A percentile compares a stretch with the other conserved stretches of the same genome.
Conservation (phyloP, 2,329 filamentous ascomycete species). For the Neofusicoccum laricinum region DNA sequence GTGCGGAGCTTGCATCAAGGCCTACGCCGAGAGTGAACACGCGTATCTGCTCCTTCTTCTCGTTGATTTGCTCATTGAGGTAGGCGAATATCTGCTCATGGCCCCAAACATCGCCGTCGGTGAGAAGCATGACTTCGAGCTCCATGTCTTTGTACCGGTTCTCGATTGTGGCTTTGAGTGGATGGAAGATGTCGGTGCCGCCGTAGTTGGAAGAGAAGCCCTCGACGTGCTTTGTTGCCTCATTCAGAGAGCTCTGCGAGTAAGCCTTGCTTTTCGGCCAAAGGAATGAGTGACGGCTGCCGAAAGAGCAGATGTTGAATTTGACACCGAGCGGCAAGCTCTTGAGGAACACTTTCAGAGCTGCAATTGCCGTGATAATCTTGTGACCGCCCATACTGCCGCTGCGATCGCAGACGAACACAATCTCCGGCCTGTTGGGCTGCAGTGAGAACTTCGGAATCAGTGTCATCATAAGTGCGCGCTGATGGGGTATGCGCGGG, state of each 20-base stretch:
- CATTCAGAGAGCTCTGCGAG: constrained; percentile 42
- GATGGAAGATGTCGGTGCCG: constrained; percentile 53
- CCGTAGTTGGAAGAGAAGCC: constrained; percentile 48
- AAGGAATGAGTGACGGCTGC: constrained; percentile 45
- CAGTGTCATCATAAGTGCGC: constrained; percentile 67
- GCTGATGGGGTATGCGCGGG: constrained; percentile 57
- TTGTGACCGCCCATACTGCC: constrained; percentile 58
- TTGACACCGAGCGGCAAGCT: constrained; percentile 61
- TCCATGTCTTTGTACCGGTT: constrained; percentile 46
- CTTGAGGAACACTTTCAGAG: constrained; percentile 63
- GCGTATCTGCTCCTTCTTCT: constrained; percentile 45
- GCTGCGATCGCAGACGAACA: constrained; percentile 71
- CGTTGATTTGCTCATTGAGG: constrained; percentile 43
- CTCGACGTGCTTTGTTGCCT: constrained; percentile 44
- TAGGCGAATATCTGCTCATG: constrained; percentile 49
- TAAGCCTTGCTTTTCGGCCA: constrained; percentile 50
- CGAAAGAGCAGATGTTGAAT: constrained; percentile 72
- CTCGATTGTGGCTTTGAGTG: constrained; percentile 47
- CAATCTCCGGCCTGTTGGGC: constrained; percentile 57
- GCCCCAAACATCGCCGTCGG: constrained; percentile 55
- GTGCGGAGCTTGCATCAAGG: constrained; percentile 50
- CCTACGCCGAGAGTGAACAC: constrained; percentile 61
- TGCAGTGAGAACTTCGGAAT: constrained; percentile 68
- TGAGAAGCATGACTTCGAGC: constrained; percentile 55
- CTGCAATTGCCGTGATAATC: constrained; percentile 54